These are phyloP conservation scores for Draba incana DNA, from an alignment of 345 rosid species.

Conservation along the genomic window DNA sequence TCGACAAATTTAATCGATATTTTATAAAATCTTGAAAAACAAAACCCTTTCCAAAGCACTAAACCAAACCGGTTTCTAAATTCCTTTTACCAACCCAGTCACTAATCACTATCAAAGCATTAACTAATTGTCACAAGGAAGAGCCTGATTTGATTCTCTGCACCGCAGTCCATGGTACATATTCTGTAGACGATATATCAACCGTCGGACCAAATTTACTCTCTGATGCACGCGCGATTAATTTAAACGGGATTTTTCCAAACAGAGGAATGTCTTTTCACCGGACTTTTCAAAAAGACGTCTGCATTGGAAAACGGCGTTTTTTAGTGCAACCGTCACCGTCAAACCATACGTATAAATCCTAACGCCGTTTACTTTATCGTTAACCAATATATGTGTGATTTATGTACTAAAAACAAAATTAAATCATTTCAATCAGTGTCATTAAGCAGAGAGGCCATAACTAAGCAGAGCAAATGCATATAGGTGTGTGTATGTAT, in stretches of 20 bases:
- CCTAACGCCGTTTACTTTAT: slow-evolving; percentile 68
- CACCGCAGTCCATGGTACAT: slow-evolving; percentile 13
- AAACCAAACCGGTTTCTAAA: slow-evolving; percentile 30
- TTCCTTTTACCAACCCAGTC: too few relatives aligned
- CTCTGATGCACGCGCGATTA: slow-evolving; percentile 18
- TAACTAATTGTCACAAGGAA: slow-evolving; percentile 37
- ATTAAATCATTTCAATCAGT: slow-evolving; percentile 24
- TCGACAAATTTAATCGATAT: background rate
- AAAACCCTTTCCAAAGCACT: too few relatives aligned
- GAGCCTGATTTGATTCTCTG: slow-evolving; percentile 23
- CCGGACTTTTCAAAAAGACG: slow-evolving; percentile 23
- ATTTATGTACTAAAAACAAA: slow-evolving; percentile 13
- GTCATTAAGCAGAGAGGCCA: slow-evolving; percentile 21
- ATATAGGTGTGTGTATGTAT: background rate
- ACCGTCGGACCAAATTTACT: slow-evolving; percentile 19
- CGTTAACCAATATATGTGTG: slow-evolving; percentile 43
- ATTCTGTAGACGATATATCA: background rate
- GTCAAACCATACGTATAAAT: slow-evolving; percentile 32
- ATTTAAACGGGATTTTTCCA: slow-evolving; percentile 11
- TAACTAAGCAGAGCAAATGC: background rate
- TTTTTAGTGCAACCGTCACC: slow-evolving; percentile 34
- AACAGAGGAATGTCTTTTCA: slow-evolving; percentile 35
- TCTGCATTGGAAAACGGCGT: slow-evolving; percentile 44
- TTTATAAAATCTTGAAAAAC: background rate
- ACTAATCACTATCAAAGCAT: slow-evolving; percentile 35